Percentiles rank a stretch among this genome's conserved stretches.
Evolutionary conservation across 371 early-diverging fungal genomes (phyloP).

Genomic region (Choanephora cucurbitarum): DNA sequence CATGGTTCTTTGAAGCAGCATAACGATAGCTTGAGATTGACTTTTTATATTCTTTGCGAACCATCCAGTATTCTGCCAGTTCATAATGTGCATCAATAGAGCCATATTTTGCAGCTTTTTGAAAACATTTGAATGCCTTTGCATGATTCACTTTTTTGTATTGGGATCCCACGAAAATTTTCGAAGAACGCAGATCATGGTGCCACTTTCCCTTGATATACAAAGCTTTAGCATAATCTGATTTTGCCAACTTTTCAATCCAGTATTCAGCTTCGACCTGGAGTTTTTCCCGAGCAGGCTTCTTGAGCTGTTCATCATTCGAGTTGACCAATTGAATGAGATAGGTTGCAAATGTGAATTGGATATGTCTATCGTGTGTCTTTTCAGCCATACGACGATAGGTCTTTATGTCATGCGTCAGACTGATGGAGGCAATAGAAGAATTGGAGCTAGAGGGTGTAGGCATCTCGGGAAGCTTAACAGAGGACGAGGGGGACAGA

Average conservation of each 20-base stretch:
- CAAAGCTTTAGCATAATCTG: conserved; percentile 65
- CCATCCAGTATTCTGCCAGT: conserved; percentile 50
- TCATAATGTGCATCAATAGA: conserved; percentile 40
- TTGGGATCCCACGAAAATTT: conserved; percentile 31
- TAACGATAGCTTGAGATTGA: conserved; percentile 75
- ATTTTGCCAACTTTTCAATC: conserved; percentile 68
- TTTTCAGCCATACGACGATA: conserved; percentile 73
- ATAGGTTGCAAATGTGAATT: conserved; percentile 70
- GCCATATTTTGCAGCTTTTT: conserved; percentile 35
- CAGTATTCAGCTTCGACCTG: conserved; percentile 67
- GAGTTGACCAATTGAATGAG: conserved; percentile 48
- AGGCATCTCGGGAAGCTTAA: neutral
- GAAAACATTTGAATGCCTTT: conserved; percentile 50
- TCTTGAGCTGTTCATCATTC: neutral
- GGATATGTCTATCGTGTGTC: conserved; percentile 66
- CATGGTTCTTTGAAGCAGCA: conserved; percentile 73
- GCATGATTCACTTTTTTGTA: conserved; percentile 21
- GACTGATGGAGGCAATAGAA: conserved; percentile 45
- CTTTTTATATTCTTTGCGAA: conserved; percentile 60
- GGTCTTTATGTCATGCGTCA: conserved; percentile 55
- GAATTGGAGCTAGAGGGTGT: neutral
- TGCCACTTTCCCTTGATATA: conserved; percentile 75
- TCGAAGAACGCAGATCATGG: conserved; percentile 41
- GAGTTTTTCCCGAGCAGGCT: conserved; percentile 15
- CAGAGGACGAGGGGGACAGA: neutral